Evolutionary conservation across 495 filamentous ascomycete genomes (phyloP), one percentile per base, ranked within the genome.

Genomic region (Saxophila tyrrhenica): DNA sequence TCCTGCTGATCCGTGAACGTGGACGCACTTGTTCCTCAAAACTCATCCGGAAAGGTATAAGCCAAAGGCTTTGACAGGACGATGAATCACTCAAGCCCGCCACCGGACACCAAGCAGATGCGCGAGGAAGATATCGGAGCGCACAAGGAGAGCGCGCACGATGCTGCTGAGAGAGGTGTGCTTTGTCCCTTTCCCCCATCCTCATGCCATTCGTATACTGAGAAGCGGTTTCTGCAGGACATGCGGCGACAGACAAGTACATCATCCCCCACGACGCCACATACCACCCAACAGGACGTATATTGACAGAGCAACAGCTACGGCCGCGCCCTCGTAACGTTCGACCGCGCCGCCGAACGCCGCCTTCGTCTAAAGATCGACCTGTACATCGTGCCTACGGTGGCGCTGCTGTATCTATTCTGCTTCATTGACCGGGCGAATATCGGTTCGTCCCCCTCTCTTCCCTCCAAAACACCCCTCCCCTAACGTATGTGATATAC

Each of bases 341-440:
- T 73, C 41, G 74, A 78, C 54, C 58, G 62, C 44, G 60, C 67
- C 46, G 68, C 67, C 20, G 77, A 79, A 60, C 65, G 58, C 25
- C 70, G 66, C 22, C 55, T 81, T 10, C 68, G 78, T 2, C 53
- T 73, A 50, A 81, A 78, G 57, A 57, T 84, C 25, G 82, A 86
- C 59, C 50, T 73, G 17, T 69, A 78, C 57, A 76, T 86, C 35
- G 64, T 85, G 10, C 82, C 82, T 0, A 68, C 84, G 13, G 72
- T 82, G 5, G 78, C 82, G 54, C 51, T 78, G 25, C 64, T 85
- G 13, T 85, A 85, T 64, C 65, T 85, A 15, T 75, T 85, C 46
- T 77, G 75, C 54, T 86, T 85, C 60, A 65, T 86, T n/a, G 83
- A 86, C 59, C 69, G 81, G 69, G 63, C 65, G 1, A 69, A 68